These are phyloP conservation scores for Brasenia schreberi DNA, from an alignment of 164 flowering plant species.

Conservation along the genomic window DNA sequence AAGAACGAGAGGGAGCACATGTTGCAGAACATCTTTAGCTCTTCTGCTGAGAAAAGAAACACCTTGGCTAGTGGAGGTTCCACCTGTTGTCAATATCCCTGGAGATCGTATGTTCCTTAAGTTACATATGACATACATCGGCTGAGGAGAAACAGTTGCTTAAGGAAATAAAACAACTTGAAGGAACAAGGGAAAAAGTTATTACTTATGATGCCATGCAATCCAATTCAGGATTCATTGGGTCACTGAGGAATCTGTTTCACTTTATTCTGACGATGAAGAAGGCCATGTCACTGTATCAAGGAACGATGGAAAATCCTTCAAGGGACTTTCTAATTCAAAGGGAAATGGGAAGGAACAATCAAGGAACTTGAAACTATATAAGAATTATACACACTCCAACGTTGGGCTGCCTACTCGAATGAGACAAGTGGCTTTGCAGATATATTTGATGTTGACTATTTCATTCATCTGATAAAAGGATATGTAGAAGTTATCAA, in stretches of 20 bases:
- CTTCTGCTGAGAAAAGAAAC: slow-evolving; percentile 51
- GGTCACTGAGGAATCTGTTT: slow-evolving; percentile 19
- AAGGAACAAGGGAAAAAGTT: slow-evolving; percentile 82
- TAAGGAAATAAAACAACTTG: slow-evolving; percentile 76
- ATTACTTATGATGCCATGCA: slow-evolving; percentile 65
- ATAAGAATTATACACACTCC: too few species aligned
- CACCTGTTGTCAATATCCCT: slow-evolving; percentile 36
- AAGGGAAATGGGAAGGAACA: too few species aligned
- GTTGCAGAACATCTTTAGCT: slow-evolving; percentile 46
- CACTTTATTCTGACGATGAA: too few species aligned
- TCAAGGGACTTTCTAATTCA: too few species aligned
- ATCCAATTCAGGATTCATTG: slow-evolving; percentile 63
- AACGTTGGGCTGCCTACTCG: slow-evolving; percentile 68
- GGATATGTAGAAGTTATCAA: slow-evolving; percentile 60
- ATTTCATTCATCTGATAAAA: slow-evolving; percentile 65
- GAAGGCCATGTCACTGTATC: too few species aligned
- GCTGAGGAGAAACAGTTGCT: slow-evolving; percentile 85
- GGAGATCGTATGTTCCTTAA: slow-evolving; percentile 51
- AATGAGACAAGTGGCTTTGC: slow-evolving; percentile 99
- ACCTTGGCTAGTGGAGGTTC: slow-evolving; percentile 51
- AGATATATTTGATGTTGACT: slow-evolving; percentile 95
- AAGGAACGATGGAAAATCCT: too few species aligned
- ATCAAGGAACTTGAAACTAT: too few species aligned
- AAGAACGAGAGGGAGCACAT: slow-evolving; percentile 57
- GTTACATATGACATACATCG: slow-evolving; percentile 77